Evolutionary conservation across 257 asterid genomes (phyloP).

Genomic region (Echium plantagineum): DNA sequence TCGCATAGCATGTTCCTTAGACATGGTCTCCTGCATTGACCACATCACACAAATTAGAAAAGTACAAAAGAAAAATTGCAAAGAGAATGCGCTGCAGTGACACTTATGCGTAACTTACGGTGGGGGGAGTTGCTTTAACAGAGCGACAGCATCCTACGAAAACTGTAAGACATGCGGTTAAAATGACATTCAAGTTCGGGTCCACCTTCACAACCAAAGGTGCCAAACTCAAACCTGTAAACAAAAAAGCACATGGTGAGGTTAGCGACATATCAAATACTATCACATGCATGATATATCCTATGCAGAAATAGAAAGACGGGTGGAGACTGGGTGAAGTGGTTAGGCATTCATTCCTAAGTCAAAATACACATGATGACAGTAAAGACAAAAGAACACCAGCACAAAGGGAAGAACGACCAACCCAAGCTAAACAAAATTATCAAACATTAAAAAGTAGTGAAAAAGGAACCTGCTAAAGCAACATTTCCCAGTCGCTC

Average conservation of each 20-base stretch:
- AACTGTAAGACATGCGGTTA: constrained; percentile 85
- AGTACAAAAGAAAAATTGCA: background rate
- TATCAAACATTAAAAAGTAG: background rate
- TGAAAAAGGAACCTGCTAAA: constrained; percentile 20
- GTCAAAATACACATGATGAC: background rate
- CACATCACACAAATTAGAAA: constrained; percentile 7
- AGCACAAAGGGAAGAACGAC: too few species aligned
- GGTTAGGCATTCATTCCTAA: background rate
- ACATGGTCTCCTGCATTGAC: constrained; percentile 80
- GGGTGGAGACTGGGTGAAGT: background rate
- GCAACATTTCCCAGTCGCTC: constrained; percentile 38
- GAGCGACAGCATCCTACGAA: constrained; percentile 85
- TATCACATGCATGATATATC: background rate
- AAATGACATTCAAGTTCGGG: constrained; percentile 78
- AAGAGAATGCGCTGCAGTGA: background rate
- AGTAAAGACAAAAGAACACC: background rate
- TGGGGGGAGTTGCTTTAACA: constrained; percentile 85
- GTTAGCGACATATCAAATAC: constrained; percentile 3
- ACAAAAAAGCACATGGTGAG: constrained; percentile 5
- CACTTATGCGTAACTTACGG: constrained; percentile 42
- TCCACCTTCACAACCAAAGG: constrained; percentile 84
- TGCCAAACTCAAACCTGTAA: constrained; percentile 75
- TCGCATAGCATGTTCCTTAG: constrained; percentile 94
- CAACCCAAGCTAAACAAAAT: background rate
- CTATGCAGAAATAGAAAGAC: background rate